Evolutionary conservation across 2,329 filamentous ascomycete species (phyloP).

Genomic region (Clarireedia paspali): DNA sequence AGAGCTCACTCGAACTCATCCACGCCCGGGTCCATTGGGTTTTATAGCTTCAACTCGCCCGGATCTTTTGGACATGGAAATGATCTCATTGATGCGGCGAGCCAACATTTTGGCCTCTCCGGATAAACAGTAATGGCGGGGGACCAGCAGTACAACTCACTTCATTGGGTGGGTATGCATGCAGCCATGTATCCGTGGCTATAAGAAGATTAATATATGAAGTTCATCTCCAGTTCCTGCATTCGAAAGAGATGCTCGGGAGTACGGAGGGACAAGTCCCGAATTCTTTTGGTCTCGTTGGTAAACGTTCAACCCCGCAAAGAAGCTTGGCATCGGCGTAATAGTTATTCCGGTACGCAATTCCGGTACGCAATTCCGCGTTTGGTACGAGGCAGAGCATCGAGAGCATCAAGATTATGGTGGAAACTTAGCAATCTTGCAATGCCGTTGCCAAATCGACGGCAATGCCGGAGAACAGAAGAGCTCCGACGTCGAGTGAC

Average conservation of each 20-base stretch:
- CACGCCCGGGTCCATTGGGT: neutral
- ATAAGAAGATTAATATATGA: neutral
- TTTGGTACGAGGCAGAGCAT: too few relatives aligned
- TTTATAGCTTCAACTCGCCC: conserved; percentile 4
- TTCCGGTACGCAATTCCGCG: neutral
- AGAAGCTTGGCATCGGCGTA: neutral
- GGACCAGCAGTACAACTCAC: neutral
- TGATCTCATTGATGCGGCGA: conserved; percentile 1
- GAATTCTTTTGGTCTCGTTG: neutral
- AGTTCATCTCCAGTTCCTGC: neutral
- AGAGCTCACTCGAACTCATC: neutral
- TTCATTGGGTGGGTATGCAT: neutral
- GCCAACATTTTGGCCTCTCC: neutral
- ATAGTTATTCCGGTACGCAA: neutral
- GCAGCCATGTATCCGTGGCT: too few relatives aligned
- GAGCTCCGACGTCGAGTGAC: too few relatives aligned
- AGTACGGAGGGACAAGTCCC: conserved; percentile 5
- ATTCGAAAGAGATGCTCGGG: neutral
- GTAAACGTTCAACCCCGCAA: neutral
- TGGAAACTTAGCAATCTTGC: too few relatives aligned
- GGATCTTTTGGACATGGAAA: neutral
- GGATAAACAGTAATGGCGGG: conserved; percentile 6
- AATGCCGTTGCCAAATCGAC: too few relatives aligned
- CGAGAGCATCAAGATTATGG: neutral
- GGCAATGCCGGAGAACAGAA: too few relatives aligned